Evolutionary conservation across 2,329 filamentous ascomycete species (phyloP).

Genomic region (Xylariomycetidae sp.): DNA sequence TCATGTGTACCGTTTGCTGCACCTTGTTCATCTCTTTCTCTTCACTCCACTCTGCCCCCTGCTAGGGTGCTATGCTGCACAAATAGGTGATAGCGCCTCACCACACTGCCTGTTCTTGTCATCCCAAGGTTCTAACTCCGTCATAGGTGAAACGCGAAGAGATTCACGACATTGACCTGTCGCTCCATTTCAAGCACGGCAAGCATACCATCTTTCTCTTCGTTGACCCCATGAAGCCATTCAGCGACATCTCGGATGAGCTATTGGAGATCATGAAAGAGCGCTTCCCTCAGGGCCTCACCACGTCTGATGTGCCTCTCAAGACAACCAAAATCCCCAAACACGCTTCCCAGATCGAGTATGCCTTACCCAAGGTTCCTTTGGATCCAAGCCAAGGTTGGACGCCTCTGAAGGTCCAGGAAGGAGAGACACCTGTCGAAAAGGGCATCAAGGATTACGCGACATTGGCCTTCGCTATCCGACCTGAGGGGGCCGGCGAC

Average conservation of each 20-base stretch:
- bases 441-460: constrained; percentile 43
- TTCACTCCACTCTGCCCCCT: too few species aligned
- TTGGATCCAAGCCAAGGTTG: constrained; percentile 45
- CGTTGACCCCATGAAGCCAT: constrained; percentile 52
- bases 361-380: constrained; percentile 39
- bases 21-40: too few species aligned
- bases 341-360: constrained; percentile 39
- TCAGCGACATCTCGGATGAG: constrained; percentile 52
- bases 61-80: too few species aligned
- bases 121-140: constrained; percentile 10
- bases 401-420: constrained; percentile 38
- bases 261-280: constrained; percentile 56
- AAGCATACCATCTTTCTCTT: constrained; percentile 67
- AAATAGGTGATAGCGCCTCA: too few species aligned
- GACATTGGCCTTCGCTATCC: constrained; percentile 46
- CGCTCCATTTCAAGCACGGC: constrained; percentile 69
- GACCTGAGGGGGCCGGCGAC: constrained; percentile 32
- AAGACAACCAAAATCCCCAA: constrained; percentile 35
- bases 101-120: too few species aligned
- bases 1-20: too few species aligned
- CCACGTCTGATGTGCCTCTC: constrained; percentile 26
- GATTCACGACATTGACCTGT: constrained; percentile 32
- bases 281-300: constrained; percentile 51
- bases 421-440: constrained; percentile 34
- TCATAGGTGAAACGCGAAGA: constrained; percentile 14